Evolutionary conservation across 129 eudicot species (phyloP).

Genomic region (Pulicaria dysenterica): DNA sequence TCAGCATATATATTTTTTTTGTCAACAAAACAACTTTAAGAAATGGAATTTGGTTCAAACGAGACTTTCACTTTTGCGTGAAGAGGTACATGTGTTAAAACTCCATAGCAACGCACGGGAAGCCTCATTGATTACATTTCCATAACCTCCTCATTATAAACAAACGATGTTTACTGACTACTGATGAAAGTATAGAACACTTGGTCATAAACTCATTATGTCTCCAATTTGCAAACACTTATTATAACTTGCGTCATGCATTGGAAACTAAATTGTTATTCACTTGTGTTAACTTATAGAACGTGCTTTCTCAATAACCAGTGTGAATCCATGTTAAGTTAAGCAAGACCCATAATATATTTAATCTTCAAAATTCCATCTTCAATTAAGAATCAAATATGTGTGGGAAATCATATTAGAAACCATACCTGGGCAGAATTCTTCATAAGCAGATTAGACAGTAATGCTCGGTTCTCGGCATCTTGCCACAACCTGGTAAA

Average conservation of each 20-base stretch:
- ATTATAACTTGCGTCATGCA: neutral
- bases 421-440: conserved; percentile 58
- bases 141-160: neutral
- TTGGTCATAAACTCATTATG: neutral
- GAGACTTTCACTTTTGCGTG: no score
- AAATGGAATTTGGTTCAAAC: no score
- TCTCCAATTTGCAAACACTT: neutral
- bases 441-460: conserved; percentile 49
- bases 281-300: neutral
- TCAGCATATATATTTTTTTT: no score
- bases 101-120: no score
- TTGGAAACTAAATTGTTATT: neutral
- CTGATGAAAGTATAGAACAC: neutral
- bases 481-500: conserved; percentile 85
- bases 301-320: no score
- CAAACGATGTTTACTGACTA: neutral
- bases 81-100: no score
- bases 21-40: no score
- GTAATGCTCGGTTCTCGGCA: conserved; percentile 71
- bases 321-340: no score
- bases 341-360: neutral
- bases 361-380: conserved; percentile 12
- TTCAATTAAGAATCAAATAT: neutral
- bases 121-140: no score
- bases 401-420: conserved; percentile 1